Base-by-base conservation (phyloP, 2,329 filamentous ascomycete species). In the Neonectria magnoliae region DNA sequence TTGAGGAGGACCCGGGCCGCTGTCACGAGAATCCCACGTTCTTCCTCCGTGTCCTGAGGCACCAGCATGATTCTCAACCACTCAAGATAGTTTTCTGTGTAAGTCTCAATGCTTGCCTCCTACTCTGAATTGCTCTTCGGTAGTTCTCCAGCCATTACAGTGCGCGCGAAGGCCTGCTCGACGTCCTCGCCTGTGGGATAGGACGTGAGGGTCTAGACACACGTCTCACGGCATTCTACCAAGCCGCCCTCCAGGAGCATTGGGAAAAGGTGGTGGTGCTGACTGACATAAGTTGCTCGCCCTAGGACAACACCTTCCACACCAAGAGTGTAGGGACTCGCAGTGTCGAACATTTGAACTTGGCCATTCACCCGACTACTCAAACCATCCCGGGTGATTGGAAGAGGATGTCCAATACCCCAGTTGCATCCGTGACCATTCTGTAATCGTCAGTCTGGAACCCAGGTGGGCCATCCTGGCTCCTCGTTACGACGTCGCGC, bases 391-490 rank as follows among this genome's bases (percentile, higher is more conserved):
- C 33, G 41, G 2, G 44, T n/a, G 2, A 41, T 44, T 14, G 64
- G 58, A 2, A 67, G 47, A 1, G 68, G 57, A 0, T 58, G 29
- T 10, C 68, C 68, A 1, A 69, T 60, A 0, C 68, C 69, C 64
- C 68, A 71, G 11, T 47, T 31, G 13, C 69, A 71, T 0, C 69
- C 69, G 2, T 66, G 62, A 1, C 68, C 69, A 0, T 62, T 71
- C 20, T 61, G 31, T 11, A 69, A 45, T 47, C 68, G 33, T 66
- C 68, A 71, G 36, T 71, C 69, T 1, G 68, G 68, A 13, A 71
- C 69, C 69, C 69, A 71, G 16, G 60, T 71, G 4, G 64, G 69
- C 68, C 69, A 70, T 10, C 20, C 51, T 14, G 18, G 38, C 9
- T 67, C 66, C 1, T 53, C 5, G 2, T 57, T 63, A 11, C 61